A percentile compares a stretch with the other conserved stretches of the same genome.
Conservation (phyloP, 228 moss, liverwort and hornwort genomes). For the Sphagnum fallax region DNA sequence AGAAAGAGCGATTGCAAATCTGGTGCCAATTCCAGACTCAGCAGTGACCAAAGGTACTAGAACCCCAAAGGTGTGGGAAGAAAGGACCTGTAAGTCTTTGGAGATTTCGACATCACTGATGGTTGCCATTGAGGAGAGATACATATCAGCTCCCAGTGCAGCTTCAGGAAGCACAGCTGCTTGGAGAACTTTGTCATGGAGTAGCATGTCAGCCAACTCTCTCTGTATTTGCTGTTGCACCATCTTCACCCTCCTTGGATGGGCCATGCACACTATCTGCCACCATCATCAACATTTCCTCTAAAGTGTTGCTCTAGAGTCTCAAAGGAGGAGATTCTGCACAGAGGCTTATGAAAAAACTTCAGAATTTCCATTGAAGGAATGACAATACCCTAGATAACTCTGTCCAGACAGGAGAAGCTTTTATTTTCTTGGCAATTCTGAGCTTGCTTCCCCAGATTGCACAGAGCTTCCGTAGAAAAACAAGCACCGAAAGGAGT, state of each 20-base stretch:
- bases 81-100: constrained; percentile 67
- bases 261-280: constrained; percentile 82
- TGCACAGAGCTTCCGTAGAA: background rate
- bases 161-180: constrained; percentile 80
- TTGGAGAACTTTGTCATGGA: constrained; percentile 84
- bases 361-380: background rate
- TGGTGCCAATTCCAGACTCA: no score
- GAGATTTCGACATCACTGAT: constrained; percentile 94
- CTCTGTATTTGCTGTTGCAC: constrained; percentile 91
- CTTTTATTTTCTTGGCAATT: no score
- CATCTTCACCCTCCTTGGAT: constrained; percentile 93
- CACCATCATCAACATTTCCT: constrained; percentile 3
- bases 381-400: background rate
- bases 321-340: background rate
- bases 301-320: background rate
- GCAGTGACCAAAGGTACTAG: no score
- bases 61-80: background rate
- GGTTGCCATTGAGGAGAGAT: constrained; percentile 83
- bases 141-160: constrained; percentile 94
- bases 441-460: no score
- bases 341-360: background rate
- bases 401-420: no score
- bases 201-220: constrained; percentile 87
- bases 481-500: background rate
- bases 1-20: no score